A percentile compares a stretch with the other conserved stretches of the same genome.
Conservation (phyloP, 1,139 yeast genomes). For the Zygosaccharomyces sapae region DNA sequence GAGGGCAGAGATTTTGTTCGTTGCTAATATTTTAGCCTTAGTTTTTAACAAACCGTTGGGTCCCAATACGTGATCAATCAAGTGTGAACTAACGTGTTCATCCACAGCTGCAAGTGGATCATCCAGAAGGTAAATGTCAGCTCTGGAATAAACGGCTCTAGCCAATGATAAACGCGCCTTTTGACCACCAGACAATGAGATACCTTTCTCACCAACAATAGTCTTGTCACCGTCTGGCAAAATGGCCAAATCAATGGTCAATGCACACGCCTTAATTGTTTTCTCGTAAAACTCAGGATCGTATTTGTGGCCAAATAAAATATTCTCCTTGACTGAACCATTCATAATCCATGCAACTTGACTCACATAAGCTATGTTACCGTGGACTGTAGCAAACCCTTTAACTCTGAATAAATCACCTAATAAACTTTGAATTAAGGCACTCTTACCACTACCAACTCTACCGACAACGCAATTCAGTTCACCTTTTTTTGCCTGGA, state of each 20-base stretch:
- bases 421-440: conserved; percentile 73
- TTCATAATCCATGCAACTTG: conserved; percentile 95
- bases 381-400: conserved; percentile 72
- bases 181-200: conserved; percentile 94
- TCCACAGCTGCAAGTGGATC: conserved; percentile 95
- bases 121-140: conserved; percentile 85
- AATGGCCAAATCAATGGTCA: conserved; percentile 70
- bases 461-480: conserved; percentile 85
- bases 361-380: conserved; percentile 84
- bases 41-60: conserved; percentile 71
- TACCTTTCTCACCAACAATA: conserved; percentile 95
- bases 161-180: conserved; percentile 92
- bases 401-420: conserved; percentile 81
- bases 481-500: conserved; percentile 71
- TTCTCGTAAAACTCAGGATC: conserved; percentile 75
- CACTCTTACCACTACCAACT: conserved; percentile 92
- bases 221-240: conserved; percentile 88
- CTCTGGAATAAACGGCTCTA: conserved; percentile 91
- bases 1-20: conserved; percentile 83
- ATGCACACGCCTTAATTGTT: conserved; percentile 85
- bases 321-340: conserved; percentile 84
- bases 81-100: conserved; percentile 87
- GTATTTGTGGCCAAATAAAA: conserved; percentile 79
- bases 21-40: conserved; percentile 79
- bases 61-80: conserved; percentile 75